phyloP scores from a whole-genome alignment of 164 flowering plant species.

The Vitis labrusca region DNA sequence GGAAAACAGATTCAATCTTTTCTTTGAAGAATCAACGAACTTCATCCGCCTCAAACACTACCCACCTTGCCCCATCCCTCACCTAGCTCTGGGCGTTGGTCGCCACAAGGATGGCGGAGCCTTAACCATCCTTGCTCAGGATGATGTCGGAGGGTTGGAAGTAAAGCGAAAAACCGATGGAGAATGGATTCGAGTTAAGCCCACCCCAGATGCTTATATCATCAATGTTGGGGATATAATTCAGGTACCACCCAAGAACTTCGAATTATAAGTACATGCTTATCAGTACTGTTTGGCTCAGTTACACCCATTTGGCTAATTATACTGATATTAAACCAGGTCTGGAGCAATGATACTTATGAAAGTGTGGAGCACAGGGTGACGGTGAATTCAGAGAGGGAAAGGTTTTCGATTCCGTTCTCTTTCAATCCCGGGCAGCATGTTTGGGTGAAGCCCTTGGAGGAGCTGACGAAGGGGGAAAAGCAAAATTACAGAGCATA shows the following conservation, averaged over 20 bases:
- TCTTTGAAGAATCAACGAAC: slow-evolving; percentile 31
- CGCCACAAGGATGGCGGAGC: slow-evolving; percentile 48
- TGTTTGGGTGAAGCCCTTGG: slow-evolving; percentile 15
- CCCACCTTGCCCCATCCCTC: slow-evolving; percentile 46
- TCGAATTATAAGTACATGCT: neutral
- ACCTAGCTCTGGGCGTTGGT: slow-evolving; percentile 49
- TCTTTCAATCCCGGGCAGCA: slow-evolving; percentile 21
- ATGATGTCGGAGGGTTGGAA: slow-evolving; percentile 44
- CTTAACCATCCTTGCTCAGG: slow-evolving; percentile 42
- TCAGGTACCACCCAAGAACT: slow-evolving; percentile 30
- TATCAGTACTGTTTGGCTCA: no score
- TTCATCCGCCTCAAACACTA: slow-evolving; percentile 43
- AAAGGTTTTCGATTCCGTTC: slow-evolving; percentile 25
- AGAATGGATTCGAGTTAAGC: slow-evolving; percentile 40
- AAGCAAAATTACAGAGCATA: slow-evolving; percentile 20
- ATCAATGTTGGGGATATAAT: slow-evolving; percentile 41
- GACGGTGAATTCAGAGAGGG: slow-evolving; percentile 22
- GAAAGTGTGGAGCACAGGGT: slow-evolving; percentile 31
- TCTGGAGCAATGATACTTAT: slow-evolving; percentile 23
- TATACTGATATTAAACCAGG: slow-evolving; percentile 4
- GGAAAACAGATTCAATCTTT: slow-evolving; percentile 24
- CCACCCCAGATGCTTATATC: slow-evolving; percentile 39
- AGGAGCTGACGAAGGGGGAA: slow-evolving; percentile 19
- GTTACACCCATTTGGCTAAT: no score
- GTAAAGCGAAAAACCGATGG: slow-evolving; percentile 39